phyloP scores from a whole-genome alignment of 768 basidiomycete genomes.

The Hygrophoropsis aurantiaca region DNA sequence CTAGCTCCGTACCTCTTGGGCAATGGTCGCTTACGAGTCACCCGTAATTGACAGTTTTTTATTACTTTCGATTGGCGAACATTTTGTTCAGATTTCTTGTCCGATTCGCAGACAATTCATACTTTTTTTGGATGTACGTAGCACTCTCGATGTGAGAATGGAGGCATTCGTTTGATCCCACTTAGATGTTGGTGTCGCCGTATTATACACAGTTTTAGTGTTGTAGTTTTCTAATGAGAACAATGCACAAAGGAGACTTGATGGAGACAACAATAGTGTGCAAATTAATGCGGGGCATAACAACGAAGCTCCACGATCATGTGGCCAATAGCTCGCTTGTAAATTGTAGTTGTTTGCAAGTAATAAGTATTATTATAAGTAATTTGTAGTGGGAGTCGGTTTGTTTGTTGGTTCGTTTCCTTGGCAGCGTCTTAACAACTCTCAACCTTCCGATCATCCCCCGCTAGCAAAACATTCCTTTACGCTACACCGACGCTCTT shows the following conservation, averaged over 20 bases:
- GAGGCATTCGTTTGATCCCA: too few relatives aligned
- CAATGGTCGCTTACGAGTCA: slow-evolving; percentile 83
- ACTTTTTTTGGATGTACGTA: not conserved
- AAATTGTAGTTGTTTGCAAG: too few relatives aligned
- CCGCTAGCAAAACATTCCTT: slow-evolving; percentile 11
- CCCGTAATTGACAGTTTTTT: slow-evolving; percentile 21
- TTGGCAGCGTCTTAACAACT: slow-evolving; percentile 19
- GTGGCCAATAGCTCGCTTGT: too few relatives aligned
- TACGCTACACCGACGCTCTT: slow-evolving; percentile 13
- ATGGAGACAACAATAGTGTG: too few relatives aligned
- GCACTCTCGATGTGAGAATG: too few relatives aligned
- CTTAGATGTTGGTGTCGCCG: too few relatives aligned
- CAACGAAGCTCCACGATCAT: too few relatives aligned
- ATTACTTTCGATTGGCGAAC: slow-evolving; percentile 1
- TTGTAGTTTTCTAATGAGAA: too few relatives aligned
- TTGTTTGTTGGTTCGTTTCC: slow-evolving; percentile 8
- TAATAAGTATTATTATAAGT: not conserved
- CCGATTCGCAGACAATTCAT: not conserved
- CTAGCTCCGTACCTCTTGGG: slow-evolving; percentile 66
- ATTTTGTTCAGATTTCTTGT: slow-evolving; percentile 1
- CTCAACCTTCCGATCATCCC: not conserved
- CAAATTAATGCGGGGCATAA: too few relatives aligned
- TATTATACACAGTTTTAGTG: too few relatives aligned
- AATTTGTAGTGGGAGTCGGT: slow-evolving; percentile 9
- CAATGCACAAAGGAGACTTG: too few relatives aligned